Percentiles rank a stretch among this genome's conserved stretches.
Conservation (phyloP, 164 flowering plant species). For the Vitis cinerea region DNA sequence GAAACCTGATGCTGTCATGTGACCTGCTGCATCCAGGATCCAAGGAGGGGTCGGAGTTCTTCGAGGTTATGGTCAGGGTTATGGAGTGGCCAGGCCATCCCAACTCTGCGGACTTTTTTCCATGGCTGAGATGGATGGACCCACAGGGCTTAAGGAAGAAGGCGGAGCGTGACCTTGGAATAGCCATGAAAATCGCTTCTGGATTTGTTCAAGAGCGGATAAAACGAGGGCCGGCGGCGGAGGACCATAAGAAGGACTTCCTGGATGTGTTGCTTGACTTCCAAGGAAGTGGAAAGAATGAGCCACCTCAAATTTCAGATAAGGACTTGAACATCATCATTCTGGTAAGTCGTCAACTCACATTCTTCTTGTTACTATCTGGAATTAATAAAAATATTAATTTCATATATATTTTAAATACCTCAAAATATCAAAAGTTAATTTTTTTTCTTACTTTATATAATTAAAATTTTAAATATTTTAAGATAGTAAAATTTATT, state of each 20-base stretch:
- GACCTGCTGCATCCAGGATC: constrained; percentile 33
- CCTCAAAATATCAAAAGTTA: too few species aligned
- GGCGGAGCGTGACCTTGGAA: constrained; percentile 32
- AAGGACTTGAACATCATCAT: constrained; percentile 32
- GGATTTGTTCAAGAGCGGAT: constrained; percentile 32
- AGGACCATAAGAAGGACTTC: constrained; percentile 27
- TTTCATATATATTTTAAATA: too few species aligned
- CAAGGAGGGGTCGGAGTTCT: constrained; percentile 28
- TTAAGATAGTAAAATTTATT: too few species aligned
- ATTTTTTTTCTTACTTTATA: too few species aligned
- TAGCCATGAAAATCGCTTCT: constrained; percentile 33
- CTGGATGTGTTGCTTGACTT: constrained; percentile 45
- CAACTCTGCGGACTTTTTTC: constrained; percentile 35
- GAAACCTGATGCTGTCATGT: constrained; percentile 42
- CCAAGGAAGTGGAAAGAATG: constrained; percentile 34
- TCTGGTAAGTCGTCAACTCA: constrained; percentile 23
- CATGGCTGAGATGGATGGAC: constrained; percentile 35
- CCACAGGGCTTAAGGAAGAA: constrained; percentile 36
- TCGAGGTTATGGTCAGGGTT: constrained; percentile 25
- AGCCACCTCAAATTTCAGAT: constrained; percentile 28
- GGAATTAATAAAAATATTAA: too few species aligned
- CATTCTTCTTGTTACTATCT: too few species aligned
- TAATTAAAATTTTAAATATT: too few species aligned
- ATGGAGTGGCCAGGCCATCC: constrained; percentile 38
- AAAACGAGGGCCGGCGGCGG: not conserved